phyloP scores from a whole-genome alignment of 768 basidiomycete species.

The Boletus patriciae region DNA sequence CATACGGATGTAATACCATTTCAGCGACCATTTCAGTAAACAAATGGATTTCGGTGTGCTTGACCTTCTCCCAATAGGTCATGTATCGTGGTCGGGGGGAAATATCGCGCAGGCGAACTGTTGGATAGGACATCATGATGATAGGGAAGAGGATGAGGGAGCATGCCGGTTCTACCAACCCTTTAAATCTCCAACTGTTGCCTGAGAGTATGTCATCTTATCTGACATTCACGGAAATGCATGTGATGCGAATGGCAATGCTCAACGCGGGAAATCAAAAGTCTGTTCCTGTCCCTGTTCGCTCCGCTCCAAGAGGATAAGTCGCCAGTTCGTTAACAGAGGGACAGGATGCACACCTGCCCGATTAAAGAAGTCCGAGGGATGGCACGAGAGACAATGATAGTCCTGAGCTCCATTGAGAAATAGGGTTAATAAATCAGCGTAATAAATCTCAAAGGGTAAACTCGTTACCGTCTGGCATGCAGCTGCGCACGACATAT shows the following conservation, averaged over 20 bases:
- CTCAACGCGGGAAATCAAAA: not conserved
- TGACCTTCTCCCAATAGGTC: constrained; percentile 49
- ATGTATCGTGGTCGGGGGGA: constrained; percentile 40
- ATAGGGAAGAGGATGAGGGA: not conserved
- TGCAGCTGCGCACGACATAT: not conserved
- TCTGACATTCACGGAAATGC: not conserved
- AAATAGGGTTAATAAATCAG: not conserved
- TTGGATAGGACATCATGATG: constrained; percentile 29
- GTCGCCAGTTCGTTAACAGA: not conserved
- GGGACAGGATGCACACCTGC: not conserved
- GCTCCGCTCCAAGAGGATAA: not conserved
- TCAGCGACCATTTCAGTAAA: constrained; percentile 62
- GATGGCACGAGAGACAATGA: not conserved
- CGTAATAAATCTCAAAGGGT: not conserved
- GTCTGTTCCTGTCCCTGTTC: not conserved
- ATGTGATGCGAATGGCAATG: not conserved
- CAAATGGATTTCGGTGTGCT: constrained; percentile 51
- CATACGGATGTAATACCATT: constrained; percentile 37
- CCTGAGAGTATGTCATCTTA: constrained; percentile 2
- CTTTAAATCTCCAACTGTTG: constrained; percentile 8
- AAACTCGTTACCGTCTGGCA: not conserved
- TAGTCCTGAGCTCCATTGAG: not conserved
- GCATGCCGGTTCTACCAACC: not conserved
- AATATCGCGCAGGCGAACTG: constrained; percentile 45
- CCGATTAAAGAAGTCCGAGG: constrained; percentile 8